Conservation (phyloP, 2,329 filamentous ascomycete species). For the Fusarium anguioides region DNA sequence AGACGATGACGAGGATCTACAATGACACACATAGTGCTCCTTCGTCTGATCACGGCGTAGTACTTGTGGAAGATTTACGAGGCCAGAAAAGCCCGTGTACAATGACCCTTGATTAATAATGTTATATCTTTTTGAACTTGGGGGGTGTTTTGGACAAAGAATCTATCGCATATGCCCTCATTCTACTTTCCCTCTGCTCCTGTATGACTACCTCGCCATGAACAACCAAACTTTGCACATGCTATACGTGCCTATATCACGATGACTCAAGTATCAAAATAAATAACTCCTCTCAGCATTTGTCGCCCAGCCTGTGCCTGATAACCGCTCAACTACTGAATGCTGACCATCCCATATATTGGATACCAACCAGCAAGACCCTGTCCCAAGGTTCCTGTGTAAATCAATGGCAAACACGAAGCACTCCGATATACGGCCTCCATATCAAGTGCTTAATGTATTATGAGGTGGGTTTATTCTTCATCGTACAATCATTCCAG, state of each 20-base stretch:
- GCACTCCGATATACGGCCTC: no score
- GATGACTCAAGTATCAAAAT: background rate
- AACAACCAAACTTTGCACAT: background rate
- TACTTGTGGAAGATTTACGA: conserved; percentile 41
- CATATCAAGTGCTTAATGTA: background rate
- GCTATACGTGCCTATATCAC: background rate
- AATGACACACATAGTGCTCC: conserved; percentile 25
- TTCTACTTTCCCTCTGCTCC: conserved; percentile 4
- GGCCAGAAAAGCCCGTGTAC: conserved; percentile 53
- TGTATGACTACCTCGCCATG: background rate
- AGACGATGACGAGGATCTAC: conserved; percentile 18
- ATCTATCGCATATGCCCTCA: conserved; percentile 41
- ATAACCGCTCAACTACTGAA: no score
- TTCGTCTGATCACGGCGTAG: conserved; percentile 20
- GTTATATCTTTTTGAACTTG: conserved; percentile 49
- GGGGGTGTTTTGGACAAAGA: conserved; percentile 43
- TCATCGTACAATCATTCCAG: background rate
- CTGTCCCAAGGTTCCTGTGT: background rate
- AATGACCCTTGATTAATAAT: conserved; percentile 58
- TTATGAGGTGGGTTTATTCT: conserved; percentile 12
- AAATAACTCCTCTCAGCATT: background rate
- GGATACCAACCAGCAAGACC: background rate
- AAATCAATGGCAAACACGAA: no score
- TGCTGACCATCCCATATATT: background rate
- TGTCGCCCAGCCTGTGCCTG: background rate